Evolutionary conservation across 768 basidiomycete species (phyloP).

Genomic region (Leccinum subgranulosum): DNA sequence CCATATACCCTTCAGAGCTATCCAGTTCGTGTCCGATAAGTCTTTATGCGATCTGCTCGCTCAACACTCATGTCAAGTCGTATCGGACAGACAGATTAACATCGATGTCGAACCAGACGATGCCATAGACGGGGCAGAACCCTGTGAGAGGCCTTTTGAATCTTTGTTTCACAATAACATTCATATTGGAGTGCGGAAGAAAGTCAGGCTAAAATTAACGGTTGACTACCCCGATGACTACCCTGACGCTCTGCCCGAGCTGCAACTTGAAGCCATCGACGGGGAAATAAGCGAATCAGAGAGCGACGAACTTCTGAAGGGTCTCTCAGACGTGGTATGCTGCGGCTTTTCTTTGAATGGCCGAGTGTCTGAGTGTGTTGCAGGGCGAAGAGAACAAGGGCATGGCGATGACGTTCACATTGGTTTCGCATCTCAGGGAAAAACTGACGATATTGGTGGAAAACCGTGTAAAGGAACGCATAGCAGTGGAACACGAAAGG

Average conservation of each 20-base stretch:
- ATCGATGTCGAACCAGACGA: conserved; percentile 90
- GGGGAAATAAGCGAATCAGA: conserved; percentile 63
- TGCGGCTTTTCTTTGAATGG: conserved; percentile 4
- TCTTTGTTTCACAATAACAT: conserved; percentile 4
- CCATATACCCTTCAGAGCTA: conserved; percentile 94
- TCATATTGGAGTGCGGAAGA: conserved; percentile 24
- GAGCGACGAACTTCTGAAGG: conserved; percentile 49
- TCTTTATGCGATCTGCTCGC: conserved; percentile 33
- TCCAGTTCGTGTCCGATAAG: conserved; percentile 65
- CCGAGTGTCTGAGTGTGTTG: background rate
- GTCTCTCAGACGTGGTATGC: conserved; percentile 56
- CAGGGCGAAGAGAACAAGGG: conserved; percentile 85
- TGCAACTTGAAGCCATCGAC: conserved; percentile 63
- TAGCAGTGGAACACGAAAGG: conserved; percentile 65
- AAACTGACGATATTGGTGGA: conserved; percentile 63
- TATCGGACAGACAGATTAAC: conserved; percentile 76
- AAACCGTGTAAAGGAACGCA: conserved; percentile 51
- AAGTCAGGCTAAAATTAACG: conserved; percentile 71
- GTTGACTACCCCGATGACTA: conserved; percentile 82
- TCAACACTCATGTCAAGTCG: conserved; percentile 64
- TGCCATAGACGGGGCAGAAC: conserved; percentile 54
- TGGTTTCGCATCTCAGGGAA: conserved; percentile 84
- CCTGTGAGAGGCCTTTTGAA: conserved; percentile 37
- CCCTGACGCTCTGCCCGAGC: conserved; percentile 76
- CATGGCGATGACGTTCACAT: conserved; percentile 98